Evolutionary conservation across 2,329 filamentous ascomycete species (phyloP), one percentile per base, ranked within the genome.

Genomic region (Neodidymelliopsis sp.): DNA sequence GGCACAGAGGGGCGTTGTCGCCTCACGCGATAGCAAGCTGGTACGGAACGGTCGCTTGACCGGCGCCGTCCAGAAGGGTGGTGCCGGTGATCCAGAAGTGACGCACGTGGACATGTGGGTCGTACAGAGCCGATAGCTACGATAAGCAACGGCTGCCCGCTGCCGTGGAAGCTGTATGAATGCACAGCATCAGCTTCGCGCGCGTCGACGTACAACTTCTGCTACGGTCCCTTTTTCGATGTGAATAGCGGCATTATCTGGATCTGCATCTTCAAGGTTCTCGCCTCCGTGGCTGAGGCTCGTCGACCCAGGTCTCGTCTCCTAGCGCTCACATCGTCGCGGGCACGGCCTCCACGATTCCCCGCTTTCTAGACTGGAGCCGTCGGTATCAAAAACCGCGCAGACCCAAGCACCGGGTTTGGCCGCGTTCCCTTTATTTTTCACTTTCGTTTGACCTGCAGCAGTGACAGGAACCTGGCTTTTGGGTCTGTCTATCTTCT

Each of bases 341-440:
- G 20, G 8, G 30, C 28, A 36, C 49, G 42, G 37, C 37, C 33
- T 43, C 54, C 53, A 37, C 31, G n/a, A n/a, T 24, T 57, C 54
- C 60, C 60, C 59, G 60, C 60, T 60, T 62, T 60, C 53, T 57
- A 52, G 45, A 35, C 39, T 38, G 35, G 46, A 49, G 51, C 51
- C 50, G 47, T 43, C 43, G 22, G 51, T 44, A 51, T 55, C 53
- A 56, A 60, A 64, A 60, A 56, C 49, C 58, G 58, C 61, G 53
- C 61, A 64, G n/a, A 39, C 53, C 61, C 61, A 62, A 49, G 51
- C 54, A 48, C 58, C 53, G 41, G 59, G 58, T 60, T n/a, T 46
- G 30, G 43, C 51, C n/a, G 46, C 15, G 30, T 23, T 29, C 18
- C 34, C 16, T 53, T 48, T 47, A 50, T 20, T 53, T 22, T 49